Base-by-base conservation (phyloP, 73 alveolate species). In the Durusdinium trenchii region DNA sequence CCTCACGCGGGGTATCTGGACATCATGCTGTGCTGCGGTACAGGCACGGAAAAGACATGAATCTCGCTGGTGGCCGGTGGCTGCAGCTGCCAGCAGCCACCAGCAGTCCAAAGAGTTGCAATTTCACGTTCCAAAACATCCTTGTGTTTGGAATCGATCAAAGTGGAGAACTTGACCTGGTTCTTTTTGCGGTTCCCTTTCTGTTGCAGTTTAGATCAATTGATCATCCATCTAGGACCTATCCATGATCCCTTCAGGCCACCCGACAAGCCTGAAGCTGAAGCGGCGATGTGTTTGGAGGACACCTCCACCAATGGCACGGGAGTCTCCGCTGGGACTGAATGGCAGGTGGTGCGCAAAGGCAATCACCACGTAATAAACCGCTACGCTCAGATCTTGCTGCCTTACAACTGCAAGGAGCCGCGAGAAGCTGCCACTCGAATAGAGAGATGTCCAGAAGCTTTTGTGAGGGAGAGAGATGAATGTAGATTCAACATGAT, bases 261-360 rank as follows among this genome's bases (percentile, higher is more conserved):
- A 48, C n/a, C 32, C 32, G 91, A n/a, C 16, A 50, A 81, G n/a
- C n/a, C n/a, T n/a, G n/a, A n/a, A n/a, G n/a, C n/a, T 26, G 52
- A 42, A 28, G 45, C 67, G 10, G 98, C n/a, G 78, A 23, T 67
- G 61, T 51, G 52, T 40, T 43, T 91, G 51, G 98, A 91, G 89
- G 98, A 91, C 69, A 69, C 89, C 46, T 91, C 98, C 30, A 91
- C 90, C 60, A 91, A 91, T 57, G 98, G 98, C 90, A 91, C 98
- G 16, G 98, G 98, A 9, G 40, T 91, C 30, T 51, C 98, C 60
- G 16, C 47, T 1, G 90, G 98, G 90, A 48, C 42, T 47, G 90
- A 91, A 52, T 91, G 98, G 98, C 60, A 6, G 57, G 60, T 76
- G 3, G 82, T 91, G n/a, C 98, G 98, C 10, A 91, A 71, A 48